These are phyloP conservation scores for Trametes pubescens DNA, from an alignment of 1,284 basidiomycete species.

Conservation along the genomic window DNA sequence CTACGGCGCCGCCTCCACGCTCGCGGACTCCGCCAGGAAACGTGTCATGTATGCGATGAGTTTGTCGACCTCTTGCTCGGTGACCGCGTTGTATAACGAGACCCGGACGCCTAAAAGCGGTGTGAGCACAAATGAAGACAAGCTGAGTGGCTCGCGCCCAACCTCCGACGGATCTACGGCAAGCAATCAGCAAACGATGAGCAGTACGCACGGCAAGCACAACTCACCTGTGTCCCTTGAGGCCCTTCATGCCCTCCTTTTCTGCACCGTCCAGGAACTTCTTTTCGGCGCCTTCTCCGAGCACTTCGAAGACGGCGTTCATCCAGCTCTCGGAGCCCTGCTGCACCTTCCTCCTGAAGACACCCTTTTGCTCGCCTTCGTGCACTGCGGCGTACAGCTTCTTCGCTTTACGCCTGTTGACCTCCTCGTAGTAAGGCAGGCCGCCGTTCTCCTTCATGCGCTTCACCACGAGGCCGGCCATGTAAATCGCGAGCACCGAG, in stretches of 20 bases:
- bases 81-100: conserved; percentile 95
- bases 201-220: neutral
- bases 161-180: conserved; percentile 70
- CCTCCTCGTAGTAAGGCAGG: conserved; percentile 69
- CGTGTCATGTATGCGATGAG: conserved; percentile 68
- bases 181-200: neutral
- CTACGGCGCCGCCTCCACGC: neutral
- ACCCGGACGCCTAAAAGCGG: conserved; percentile 76
- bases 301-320: conserved; percentile 89
- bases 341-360: conserved; percentile 74
- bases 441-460: conserved; percentile 78
- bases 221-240: conserved; percentile 91
- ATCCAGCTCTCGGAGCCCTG: conserved; percentile 87
- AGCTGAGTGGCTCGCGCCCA: conserved; percentile 29
- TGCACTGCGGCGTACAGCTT: conserved; percentile 79
- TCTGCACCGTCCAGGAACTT: conserved; percentile 85
- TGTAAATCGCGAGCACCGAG: conserved; percentile 92
- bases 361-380: conserved; percentile 73
- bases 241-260: conserved; percentile 77
- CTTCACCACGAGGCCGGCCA: conserved; percentile 87
- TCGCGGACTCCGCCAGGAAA: conserved; percentile 48
- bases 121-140: conserved; percentile 33
- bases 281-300: conserved; percentile 73
- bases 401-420: conserved; percentile 77
- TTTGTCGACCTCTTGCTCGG: conserved; percentile 77